Evolutionary conservation across 192 early-diverging fungal species (phyloP), one percentile per base, ranked within the genome.

Genomic region (Chytriomyces sp.): DNA sequence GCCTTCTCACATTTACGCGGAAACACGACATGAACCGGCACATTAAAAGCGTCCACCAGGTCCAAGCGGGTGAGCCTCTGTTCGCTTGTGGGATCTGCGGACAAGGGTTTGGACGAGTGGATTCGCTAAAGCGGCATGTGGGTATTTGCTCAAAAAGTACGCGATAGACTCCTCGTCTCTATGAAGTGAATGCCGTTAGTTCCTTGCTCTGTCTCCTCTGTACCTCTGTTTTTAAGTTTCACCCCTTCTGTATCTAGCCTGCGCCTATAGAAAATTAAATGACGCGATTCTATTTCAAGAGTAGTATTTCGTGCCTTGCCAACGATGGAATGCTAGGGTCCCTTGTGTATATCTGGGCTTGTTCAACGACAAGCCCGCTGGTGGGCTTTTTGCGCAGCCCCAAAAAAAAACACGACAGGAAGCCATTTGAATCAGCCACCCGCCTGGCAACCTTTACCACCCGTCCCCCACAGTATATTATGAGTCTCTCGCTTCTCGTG

Each of bases 31-130:
- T 61, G 32, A 36, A 14, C 38, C 59, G 59, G 7, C 33, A 61
- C 33, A 30, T 25, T 12, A 30, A 36, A 8, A 61, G 59, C 7
- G 59, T 61, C 14, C 59, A 61, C 26, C 32, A 30, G 17, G 59
- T 61, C 14, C 12, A 37, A 33, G 59, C 59, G 12, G 59, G 59
- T 37, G 59, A 12, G 3, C 32, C 30, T 0, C 19, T 61, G 37
- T 61, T 61, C 38, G 59, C 44, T 14, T 49, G 44, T 49, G 44
- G 44, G 1, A 49, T 49, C 3, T 49, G 44, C 22, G 44, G 44
- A 58, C n/a, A 58, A 58, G 56, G 56, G n/a, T 58, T 58, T 22
- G 56, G 56, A 28, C 55, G 59, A 61, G 59, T 61, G 25, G 59
- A 61, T 36, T 61, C 59, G 12, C 38, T 61, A 36, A 61, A 61